Evolutionary conservation across 805 yeast genomes (phyloP), one percentile per base, ranked within the genome.

Genomic region (Candida railenensis): DNA sequence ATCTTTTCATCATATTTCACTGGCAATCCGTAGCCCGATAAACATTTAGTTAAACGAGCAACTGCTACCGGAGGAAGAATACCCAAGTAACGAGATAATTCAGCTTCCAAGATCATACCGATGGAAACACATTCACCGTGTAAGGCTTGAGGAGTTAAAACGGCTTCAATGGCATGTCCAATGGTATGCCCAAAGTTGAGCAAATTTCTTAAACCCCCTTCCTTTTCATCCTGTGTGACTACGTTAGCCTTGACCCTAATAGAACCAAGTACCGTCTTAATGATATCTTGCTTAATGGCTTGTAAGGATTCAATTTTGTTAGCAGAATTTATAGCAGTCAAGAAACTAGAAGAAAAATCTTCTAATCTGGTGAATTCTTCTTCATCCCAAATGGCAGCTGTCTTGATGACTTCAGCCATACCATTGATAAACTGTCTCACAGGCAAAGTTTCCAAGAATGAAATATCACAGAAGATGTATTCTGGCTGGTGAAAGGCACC

Each of bases 121-220:
- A 94, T 79, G n/a, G 98, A 78, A n/a, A 94, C 99, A 77, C 99
- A 94, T 69, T 94, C 99, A 49, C 99, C 99, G 61, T 94, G 99
- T 39, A 94, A 77, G 20, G 96, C 94, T 65, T 91, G 89, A 7
- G 99, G 99, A 3, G 98, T 91, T 51, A 94, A 75, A 32, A 94
- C 83, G n/a, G 99, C 98, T 72, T 94, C 99, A 53, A 87, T 90
- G 18, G 99, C 99, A 65, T 94, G 99, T 39, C 99, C 99, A 57
- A 94, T 91, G 22, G 97, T 81, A 66, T 94, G 99, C 32, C 99
- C 99, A 62, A 92, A 94, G 68, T 94, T 94, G 49, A 94, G 76
- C 53, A 94, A 70, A 66, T 94, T 94, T 69, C 99, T 80, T 54
- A 94, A 77, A 3, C 96, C 94, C 42, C 96, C 89, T 67, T 94